Percentiles rank a stretch among this genome's conserved stretches.
phyloP scores from a whole-genome alignment of 768 basidiomycete species.

The Tricholoma furcatifolium region DNA sequence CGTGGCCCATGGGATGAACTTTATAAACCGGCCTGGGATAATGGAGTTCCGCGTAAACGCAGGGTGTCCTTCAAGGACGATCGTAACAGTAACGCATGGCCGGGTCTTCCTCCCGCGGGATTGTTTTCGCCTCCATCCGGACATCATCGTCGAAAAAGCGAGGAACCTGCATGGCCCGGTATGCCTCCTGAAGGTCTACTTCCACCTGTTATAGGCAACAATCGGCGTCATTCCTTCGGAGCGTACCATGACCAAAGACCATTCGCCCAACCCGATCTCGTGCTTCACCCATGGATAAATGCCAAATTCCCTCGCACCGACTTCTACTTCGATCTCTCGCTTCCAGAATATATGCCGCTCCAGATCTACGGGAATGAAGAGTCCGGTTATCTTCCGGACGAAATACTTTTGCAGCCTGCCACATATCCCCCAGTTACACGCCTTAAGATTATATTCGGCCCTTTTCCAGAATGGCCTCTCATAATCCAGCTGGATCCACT shows the following conservation, averaged over 20 bases:
- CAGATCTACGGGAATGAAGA: not conserved
- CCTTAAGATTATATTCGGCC: not conserved
- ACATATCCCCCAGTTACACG: not conserved
- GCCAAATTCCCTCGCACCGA: not conserved
- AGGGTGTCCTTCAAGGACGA: not conserved
- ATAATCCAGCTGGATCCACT: not conserved
- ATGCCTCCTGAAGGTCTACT: too few relatives aligned
- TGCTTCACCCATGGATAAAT: constrained; percentile 7
- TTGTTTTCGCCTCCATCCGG: too few relatives aligned
- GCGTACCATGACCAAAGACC: not conserved
- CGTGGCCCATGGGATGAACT: too few relatives aligned
- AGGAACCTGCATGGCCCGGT: too few relatives aligned
- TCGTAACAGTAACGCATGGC: not conserved
- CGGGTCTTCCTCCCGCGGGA: not conserved
- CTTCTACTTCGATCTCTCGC: constrained; percentile 6
- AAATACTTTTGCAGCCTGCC: not conserved
- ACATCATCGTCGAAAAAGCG: too few relatives aligned
- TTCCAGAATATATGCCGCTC: not conserved
- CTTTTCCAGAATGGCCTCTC: constrained; percentile 1
- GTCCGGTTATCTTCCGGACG: not conserved
- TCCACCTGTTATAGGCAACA: too few relatives aligned
- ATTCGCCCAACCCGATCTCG: not conserved
- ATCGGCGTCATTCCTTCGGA: not conserved
- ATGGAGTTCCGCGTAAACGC: not conserved
- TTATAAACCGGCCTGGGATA: too few relatives aligned